phyloP scores from a whole-genome alignment of 2,329 filamentous ascomycete genomes.

The Coniochaeta hoffmannii region DNA sequence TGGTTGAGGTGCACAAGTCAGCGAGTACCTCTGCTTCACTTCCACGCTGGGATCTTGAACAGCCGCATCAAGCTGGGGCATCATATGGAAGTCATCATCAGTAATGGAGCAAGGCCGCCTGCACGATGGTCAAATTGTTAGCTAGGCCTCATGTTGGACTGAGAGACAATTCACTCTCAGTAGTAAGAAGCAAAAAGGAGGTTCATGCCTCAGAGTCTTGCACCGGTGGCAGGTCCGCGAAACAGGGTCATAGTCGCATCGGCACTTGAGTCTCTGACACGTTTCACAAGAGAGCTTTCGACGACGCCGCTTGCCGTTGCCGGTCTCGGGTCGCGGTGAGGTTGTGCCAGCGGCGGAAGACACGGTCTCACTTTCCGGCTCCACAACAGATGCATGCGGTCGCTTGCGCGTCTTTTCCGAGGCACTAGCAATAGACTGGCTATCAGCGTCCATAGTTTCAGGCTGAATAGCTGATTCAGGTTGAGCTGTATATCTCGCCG shows the following conservation, averaged over 20 bases:
- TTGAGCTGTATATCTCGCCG: background rate
- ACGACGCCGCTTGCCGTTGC: conserved; percentile 1
- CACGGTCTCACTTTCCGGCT: background rate
- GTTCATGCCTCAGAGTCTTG: background rate
- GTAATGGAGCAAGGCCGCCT: conserved; percentile 2
- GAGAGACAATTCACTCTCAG: background rate
- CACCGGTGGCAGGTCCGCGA: conserved; percentile 3
- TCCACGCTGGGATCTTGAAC: background rate
- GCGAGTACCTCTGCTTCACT: background rate
- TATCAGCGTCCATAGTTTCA: background rate
- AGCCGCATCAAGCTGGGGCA: background rate
- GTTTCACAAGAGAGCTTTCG: conserved; percentile 3
- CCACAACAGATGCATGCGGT: background rate
- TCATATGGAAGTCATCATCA: background rate
- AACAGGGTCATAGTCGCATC: conserved; percentile 3
- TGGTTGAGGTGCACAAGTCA: background rate
- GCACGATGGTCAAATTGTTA: background rate
- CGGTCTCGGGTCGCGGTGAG: background rate
- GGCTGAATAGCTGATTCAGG: background rate
- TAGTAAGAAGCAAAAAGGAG: background rate
- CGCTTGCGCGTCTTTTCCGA: background rate
- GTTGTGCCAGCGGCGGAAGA: background rate
- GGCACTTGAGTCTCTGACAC: conserved; percentile 2
- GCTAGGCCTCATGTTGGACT: background rate
- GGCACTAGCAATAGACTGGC: background rate